Evolutionary conservation across 2,329 filamentous ascomycete genomes (phyloP).

Genomic region (Beauveria bassiana): DNA sequence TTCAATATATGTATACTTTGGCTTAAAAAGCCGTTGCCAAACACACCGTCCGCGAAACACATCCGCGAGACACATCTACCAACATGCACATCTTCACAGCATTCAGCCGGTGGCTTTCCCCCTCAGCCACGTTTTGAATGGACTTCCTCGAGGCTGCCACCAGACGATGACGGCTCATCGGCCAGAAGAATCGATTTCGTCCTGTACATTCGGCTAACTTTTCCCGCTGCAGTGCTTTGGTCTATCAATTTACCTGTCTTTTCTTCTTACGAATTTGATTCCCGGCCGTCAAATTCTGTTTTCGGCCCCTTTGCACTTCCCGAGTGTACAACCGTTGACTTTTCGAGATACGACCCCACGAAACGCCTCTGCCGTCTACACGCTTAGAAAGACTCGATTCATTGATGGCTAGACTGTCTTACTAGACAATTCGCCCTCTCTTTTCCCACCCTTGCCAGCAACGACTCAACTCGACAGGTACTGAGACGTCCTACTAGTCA

Average conservation of each 20-base stretch:
- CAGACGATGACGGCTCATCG: not conserved
- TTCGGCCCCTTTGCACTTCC: not conserved
- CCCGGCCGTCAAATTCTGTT: not conserved
- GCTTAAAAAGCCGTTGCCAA: not conserved
- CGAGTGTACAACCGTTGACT: not conserved
- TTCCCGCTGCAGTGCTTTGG: not conserved
- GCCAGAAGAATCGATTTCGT: not conserved
- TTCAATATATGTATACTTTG: too few relatives aligned
- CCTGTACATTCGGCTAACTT: not conserved
- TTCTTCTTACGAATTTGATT: constrained; percentile 1
- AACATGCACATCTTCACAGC: too few relatives aligned
- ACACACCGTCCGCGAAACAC: too few relatives aligned
- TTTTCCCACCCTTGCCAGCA: not conserved
- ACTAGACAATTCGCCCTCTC: constrained; percentile 16
- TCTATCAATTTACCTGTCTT: not conserved
- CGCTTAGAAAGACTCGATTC: not conserved
- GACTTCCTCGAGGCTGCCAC: not conserved
- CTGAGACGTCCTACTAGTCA: constrained; percentile 1
- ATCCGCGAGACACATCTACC: too few relatives aligned
- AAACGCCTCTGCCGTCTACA: not conserved
- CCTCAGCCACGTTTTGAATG: not conserved
- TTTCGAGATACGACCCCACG: not conserved
- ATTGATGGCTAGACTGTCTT: constrained; percentile 27
- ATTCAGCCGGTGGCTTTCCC: not conserved
- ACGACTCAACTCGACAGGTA: not conserved